phyloP scores from a whole-genome alignment of 2,329 filamentous ascomycete genomes.

The Aspergillus neotritici region DNA sequence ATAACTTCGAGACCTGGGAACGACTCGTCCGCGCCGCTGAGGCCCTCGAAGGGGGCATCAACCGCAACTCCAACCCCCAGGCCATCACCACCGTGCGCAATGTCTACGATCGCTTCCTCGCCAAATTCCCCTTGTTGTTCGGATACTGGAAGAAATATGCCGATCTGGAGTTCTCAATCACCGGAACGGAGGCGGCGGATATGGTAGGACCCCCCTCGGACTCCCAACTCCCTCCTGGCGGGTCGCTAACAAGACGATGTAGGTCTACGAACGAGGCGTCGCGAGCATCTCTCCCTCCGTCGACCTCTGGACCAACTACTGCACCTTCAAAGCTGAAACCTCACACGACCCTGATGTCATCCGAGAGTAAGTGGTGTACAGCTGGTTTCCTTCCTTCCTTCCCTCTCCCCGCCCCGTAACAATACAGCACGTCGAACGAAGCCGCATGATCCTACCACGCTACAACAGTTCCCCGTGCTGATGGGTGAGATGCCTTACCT shows the following conservation, averaged over 20 bases:
- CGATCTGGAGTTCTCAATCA: constrained; percentile 93
- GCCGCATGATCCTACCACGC: constrained; percentile 27
- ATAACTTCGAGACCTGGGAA: constrained; percentile 94
- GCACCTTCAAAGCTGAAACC: constrained; percentile 95
- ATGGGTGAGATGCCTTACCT: constrained; percentile 61
- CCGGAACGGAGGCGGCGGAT: constrained; percentile 92
- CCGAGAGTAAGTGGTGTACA: constrained; percentile 93
- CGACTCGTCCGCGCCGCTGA: constrained; percentile 80
- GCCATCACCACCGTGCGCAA: constrained; percentile 81
- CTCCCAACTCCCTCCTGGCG: background rate
- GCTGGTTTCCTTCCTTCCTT: constrained; percentile 44
- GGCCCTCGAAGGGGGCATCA: constrained; percentile 82
- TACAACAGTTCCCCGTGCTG: constrained; percentile 40
- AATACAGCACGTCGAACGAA: constrained; percentile 36
- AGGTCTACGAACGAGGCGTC: constrained; percentile 94
- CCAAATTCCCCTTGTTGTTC: constrained; percentile 91
- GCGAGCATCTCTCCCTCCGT: constrained; percentile 90
- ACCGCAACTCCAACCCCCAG: constrained; percentile 92
- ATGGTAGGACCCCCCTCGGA: constrained; percentile 58
- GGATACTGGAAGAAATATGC: constrained; percentile 99
- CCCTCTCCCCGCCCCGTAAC: constrained; percentile 58
- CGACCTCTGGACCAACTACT: constrained; percentile 96
- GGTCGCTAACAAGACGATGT: constrained; percentile 7
- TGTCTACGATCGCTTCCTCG: constrained; percentile 85
- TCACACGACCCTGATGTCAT: constrained; percentile 91